Conservation (phyloP, 1,284 basidiomycete genomes). For the Dichomitus squalens region DNA sequence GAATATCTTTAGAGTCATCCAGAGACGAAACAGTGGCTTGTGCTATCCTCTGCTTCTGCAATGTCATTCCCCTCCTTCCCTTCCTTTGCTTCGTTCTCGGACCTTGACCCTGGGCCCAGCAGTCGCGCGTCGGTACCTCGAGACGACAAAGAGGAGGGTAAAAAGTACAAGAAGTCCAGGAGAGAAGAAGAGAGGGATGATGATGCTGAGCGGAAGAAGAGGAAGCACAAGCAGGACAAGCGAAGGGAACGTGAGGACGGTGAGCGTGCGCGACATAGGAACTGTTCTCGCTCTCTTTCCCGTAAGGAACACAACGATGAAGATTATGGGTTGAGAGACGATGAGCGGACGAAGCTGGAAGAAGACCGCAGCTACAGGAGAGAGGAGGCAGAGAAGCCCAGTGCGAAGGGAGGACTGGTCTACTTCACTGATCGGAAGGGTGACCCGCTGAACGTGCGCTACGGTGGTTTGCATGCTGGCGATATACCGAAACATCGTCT, state of each 20-base stretch:
- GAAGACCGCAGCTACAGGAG: slow-evolving; percentile 32
- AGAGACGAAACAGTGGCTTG: no score
- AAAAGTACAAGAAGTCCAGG: slow-evolving; percentile 23
- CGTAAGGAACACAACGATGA: neutral
- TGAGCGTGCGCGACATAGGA: slow-evolving; percentile 3
- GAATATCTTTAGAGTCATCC: no score
- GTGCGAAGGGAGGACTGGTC: slow-evolving; percentile 27
- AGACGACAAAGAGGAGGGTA: slow-evolving; percentile 29
- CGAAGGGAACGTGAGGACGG: slow-evolving; percentile 21
- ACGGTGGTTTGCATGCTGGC: slow-evolving; percentile 65
- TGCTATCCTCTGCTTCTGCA: no score
- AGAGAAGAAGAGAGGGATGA: slow-evolving; percentile 11
- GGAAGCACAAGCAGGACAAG: slow-evolving; percentile 17
- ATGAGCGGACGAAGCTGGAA: slow-evolving; percentile 41
- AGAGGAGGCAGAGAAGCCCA: neutral
- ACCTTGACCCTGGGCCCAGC: slow-evolving; percentile 46
- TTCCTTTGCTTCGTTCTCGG: slow-evolving; percentile 69
- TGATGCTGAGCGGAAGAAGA: slow-evolving; percentile 12
- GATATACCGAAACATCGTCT: slow-evolving; percentile 70
- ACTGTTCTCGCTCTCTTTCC: slow-evolving; percentile 12
- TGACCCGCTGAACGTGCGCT: slow-evolving; percentile 68
- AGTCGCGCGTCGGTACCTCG: slow-evolving; percentile 16
- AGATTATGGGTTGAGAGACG: slow-evolving; percentile 25
- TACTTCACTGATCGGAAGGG: slow-evolving; percentile 74
- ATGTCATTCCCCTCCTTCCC: slow-evolving; percentile 57